These are phyloP conservation scores for Trichoderma afroharzianum DNA, from an alignment of 2,329 filamentous ascomycete species.

Conservation along the genomic window DNA sequence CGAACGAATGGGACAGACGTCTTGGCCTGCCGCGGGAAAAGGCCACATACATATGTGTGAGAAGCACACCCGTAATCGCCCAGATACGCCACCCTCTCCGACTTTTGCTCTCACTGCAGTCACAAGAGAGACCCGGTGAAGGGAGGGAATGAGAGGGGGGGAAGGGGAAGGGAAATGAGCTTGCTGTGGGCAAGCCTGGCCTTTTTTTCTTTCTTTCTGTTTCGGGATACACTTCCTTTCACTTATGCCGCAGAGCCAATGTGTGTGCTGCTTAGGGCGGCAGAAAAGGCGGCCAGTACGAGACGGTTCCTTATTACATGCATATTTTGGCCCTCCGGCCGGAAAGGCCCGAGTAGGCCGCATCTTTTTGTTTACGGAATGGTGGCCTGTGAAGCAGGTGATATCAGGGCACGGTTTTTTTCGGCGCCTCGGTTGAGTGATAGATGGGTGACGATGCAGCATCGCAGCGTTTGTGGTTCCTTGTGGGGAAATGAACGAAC, in stretches of 20 bases:
- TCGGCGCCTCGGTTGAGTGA: constrained; percentile 10
- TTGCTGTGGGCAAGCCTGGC: constrained; percentile 7
- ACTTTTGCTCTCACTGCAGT: not conserved
- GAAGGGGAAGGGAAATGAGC: not conserved
- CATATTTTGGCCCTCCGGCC: constrained; percentile 14
- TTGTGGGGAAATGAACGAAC: constrained; percentile 1
- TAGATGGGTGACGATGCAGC: constrained; percentile 15
- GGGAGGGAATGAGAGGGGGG: constrained; percentile 8
- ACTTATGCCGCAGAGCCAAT: constrained; percentile 4
- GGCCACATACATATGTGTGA: constrained; percentile 18
- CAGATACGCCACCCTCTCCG: constrained; percentile 17
- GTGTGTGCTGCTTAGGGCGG: constrained; percentile 5
- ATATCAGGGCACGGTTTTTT: constrained; percentile 8
- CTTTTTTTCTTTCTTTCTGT: constrained; percentile 9
- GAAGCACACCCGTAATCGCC: constrained; percentile 3
- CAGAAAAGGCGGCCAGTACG: constrained; percentile 2
- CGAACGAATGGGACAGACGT: constrained; percentile 17
- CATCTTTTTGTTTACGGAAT: constrained; percentile 11
- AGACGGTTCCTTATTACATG: constrained; percentile 16
- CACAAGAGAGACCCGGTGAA: constrained; percentile 10
- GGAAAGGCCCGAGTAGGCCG: constrained; percentile 17
- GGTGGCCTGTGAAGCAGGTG: constrained; percentile 9
- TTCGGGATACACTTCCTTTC: constrained; percentile 4
- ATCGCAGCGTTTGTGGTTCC: constrained; percentile 5
- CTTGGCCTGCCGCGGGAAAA: constrained; percentile 17